phyloP scores from a whole-genome alignment of 805 yeast species.

The Pichia cephalocereana region DNA sequence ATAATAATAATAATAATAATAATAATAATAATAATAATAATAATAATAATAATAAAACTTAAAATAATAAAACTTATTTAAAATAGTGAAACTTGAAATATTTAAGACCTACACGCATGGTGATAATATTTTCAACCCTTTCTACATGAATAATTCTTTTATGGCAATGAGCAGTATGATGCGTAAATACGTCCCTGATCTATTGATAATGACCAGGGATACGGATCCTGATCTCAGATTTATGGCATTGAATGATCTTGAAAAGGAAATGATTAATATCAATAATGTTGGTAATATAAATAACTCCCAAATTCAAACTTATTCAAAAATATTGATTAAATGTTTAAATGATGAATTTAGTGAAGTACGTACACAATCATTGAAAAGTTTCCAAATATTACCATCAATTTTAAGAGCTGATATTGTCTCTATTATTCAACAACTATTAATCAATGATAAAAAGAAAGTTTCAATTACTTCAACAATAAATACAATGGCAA shows the following conservation, averaged over 20 bases:
- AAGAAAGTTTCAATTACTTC: slow-evolving; percentile 31
- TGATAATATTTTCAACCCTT: too few relatives aligned
- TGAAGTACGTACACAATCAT: slow-evolving; percentile 69
- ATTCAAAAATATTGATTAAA: slow-evolving; percentile 18
- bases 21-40: too few relatives aligned
- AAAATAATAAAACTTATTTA: too few relatives aligned
- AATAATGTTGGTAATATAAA: slow-evolving; percentile 22
- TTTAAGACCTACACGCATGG: too few relatives aligned
- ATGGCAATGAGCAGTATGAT: not conserved
- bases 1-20: too few relatives aligned
- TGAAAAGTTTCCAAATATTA: slow-evolving; percentile 37
- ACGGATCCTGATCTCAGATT: slow-evolving; percentile 76
- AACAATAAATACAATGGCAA: slow-evolving; percentile 44
- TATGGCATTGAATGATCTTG: slow-evolving; percentile 76
- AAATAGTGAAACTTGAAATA: too few relatives aligned
- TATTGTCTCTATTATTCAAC: slow-evolving; percentile 25
- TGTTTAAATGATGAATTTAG: slow-evolving; percentile 50
- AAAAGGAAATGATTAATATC: slow-evolving; percentile 30
- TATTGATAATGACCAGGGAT: slow-evolving; percentile 41
- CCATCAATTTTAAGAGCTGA: slow-evolving; percentile 26
- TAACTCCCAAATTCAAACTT: slow-evolving; percentile 25
- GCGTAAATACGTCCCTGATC: slow-evolving; percentile 18
- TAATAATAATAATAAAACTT: too few relatives aligned
- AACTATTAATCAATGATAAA: slow-evolving; percentile 18
- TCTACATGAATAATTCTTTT: too few relatives aligned